Conservation (phyloP, 768 basidiomycete species). For the Russula vinacea region DNA sequence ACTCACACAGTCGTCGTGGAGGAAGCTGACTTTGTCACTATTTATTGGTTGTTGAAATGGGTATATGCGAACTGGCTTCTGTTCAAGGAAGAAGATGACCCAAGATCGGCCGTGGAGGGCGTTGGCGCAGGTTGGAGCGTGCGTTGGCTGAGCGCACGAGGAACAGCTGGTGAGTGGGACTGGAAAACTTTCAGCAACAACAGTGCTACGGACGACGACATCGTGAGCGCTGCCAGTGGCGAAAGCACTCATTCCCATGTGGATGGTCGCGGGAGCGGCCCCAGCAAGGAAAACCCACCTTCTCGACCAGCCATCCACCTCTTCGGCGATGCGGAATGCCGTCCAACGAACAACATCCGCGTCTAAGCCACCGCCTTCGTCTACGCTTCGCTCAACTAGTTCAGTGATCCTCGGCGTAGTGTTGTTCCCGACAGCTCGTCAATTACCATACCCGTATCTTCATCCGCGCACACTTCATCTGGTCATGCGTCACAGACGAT, state of each 20-base stretch:
- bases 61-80: constrained; percentile 73
- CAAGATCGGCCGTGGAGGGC: constrained; percentile 62
- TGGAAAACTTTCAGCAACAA: constrained; percentile 60
- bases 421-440: constrained; percentile 17
- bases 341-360: constrained; percentile 15
- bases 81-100: constrained; percentile 69
- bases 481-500: constrained; percentile 39
- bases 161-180: constrained; percentile 56
- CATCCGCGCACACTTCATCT: constrained; percentile 17
- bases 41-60: constrained; percentile 76
- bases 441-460: constrained; percentile 9
- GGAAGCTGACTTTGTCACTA: constrained; percentile 73
- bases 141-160: constrained; percentile 48
- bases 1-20: constrained; percentile 67
- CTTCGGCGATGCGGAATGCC: constrained; percentile 6
- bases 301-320: constrained; percentile 10
- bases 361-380: constrained; percentile 17
- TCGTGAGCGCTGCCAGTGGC: constrained; percentile 50
- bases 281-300: constrained; percentile 28
- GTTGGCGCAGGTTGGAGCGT: constrained; percentile 65
- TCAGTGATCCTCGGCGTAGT: constrained; percentile 18
- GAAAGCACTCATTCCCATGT: constrained; percentile 42
- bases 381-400: constrained; percentile 22
- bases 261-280: constrained; percentile 24
- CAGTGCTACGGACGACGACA: constrained; percentile 39